Evolutionary conservation across 1,284 basidiomycete genomes (phyloP), one percentile per base, ranked within the genome.

Genomic region (Ustilago tritici): DNA sequence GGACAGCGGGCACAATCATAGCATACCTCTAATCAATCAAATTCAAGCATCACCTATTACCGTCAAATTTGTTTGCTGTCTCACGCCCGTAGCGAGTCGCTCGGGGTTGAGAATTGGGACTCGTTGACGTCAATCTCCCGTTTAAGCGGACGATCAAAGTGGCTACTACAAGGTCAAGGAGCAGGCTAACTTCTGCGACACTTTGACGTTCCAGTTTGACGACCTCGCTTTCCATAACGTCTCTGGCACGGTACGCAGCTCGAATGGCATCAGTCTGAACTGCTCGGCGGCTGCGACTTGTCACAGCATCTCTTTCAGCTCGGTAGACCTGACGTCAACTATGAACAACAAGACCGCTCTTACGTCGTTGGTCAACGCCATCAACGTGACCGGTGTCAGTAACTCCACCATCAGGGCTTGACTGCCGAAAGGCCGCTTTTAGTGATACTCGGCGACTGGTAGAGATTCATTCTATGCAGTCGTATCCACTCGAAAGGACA

Each of bases 111-210:
- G 23, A 63, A 63, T 32, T 28, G 3, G 23, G 23, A 28, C 23
- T 28, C 23, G 23, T 28, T 28, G 3, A 49, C 53, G 61, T 62
- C 23, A 55, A 46, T 28, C 31, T 62, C 40, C 3, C 23, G 23
- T 28, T 28, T 28, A 3, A 28, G 23, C 23, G 23, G 23, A 28
- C 23, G 23, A 28, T 56, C 55, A 53, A 63, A 63, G 54, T 63
- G 61, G 23, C 43, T 63, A 63, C 47, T 63, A 50, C 41, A 63
- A 63, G 43, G 61, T 63, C 55, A 56, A 56, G 54, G 53, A 56
- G 23, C 61, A 63, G 31, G 53, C 54, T 32, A 56, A 63, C n/a
- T 63, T 49, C 31, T 63, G 61, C 55, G 61, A 63, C 46, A 49
- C 54, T 23, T 63, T 53, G 36, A 63, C 53, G 23, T 63, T 63